phyloP scores from a whole-genome alignment of 345 rosid genomes.

The Gossypium sturtianum region DNA sequence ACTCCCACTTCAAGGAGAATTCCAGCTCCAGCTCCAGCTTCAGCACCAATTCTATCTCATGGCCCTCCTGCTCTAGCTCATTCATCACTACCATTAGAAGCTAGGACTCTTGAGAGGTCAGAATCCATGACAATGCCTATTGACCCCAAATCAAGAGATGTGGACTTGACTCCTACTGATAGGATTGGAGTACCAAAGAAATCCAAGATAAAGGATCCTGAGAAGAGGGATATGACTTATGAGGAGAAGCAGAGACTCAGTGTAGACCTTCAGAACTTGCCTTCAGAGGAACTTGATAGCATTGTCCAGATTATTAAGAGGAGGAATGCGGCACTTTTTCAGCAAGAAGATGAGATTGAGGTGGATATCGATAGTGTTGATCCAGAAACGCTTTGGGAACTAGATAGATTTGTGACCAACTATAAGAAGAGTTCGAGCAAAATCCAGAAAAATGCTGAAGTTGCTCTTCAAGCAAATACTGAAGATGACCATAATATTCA shows the following conservation, averaged over 20 bases:
- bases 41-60: slow-evolving; percentile 10
- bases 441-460: slow-evolving; percentile 37
- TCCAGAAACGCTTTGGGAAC: slow-evolving; percentile 85
- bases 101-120: slow-evolving; percentile 31
- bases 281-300: slow-evolving; percentile 65
- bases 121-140: slow-evolving; percentile 37
- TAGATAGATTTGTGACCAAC: slow-evolving; percentile 48
- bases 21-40: slow-evolving; percentile 14
- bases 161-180: slow-evolving; percentile 19
- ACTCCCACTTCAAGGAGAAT: slow-evolving; percentile 25
- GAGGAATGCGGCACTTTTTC: slow-evolving; percentile 59
- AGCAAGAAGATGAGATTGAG: slow-evolving; percentile 87
- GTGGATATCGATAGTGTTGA: slow-evolving; percentile 83
- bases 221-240: slow-evolving; percentile 58
- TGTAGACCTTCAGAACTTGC: slow-evolving; percentile 59
- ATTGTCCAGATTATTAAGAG: slow-evolving; percentile 82
- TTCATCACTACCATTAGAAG: slow-evolving; percentile 20
- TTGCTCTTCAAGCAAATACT: slow-evolving; percentile 27
- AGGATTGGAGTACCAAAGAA: slow-evolving; percentile 33
- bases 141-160: slow-evolving; percentile 25
- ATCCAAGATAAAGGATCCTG: slow-evolving; percentile 35
- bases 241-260: slow-evolving; percentile 84
- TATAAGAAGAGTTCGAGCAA: slow-evolving; percentile 41
- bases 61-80: slow-evolving; percentile 7
- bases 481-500: slow-evolving; percentile 34